phyloP scores from a whole-genome alignment of 2,329 filamentous ascomycete genomes.

The Neonectria neomacrospora region DNA sequence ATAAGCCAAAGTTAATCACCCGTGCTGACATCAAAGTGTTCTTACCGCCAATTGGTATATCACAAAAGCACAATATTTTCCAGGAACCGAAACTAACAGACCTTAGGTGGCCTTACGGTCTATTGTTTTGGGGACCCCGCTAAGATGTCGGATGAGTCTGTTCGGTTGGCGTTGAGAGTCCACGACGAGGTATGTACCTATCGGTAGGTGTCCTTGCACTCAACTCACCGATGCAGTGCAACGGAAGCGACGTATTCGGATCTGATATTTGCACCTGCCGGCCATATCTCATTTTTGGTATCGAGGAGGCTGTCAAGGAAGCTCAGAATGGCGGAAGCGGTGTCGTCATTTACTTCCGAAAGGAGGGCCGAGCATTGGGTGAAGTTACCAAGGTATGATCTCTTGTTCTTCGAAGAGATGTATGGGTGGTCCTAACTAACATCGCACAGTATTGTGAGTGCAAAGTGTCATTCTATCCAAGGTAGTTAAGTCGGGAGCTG shows the following conservation, averaged over 20 bases:
- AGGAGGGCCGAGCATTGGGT: conserved; percentile 92
- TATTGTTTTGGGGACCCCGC: conserved; percentile 97
- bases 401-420: neutral
- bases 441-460: conserved; percentile 38
- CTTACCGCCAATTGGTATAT: conserved; percentile 85
- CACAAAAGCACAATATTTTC: neutral
- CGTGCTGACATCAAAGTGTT: conserved; percentile 95
- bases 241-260: conserved; percentile 96
- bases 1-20: conserved; percentile 76
- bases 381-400: conserved; percentile 89
- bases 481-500: conserved; percentile 25
- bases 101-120: conserved; percentile 82
- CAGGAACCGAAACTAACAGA: conserved; percentile 23
- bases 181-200: conserved; percentile 68
- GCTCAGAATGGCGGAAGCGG: conserved; percentile 93
- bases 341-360: conserved; percentile 98
- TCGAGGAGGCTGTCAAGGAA: conserved; percentile 97
- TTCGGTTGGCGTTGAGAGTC: conserved; percentile 83
- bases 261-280: conserved; percentile 98
- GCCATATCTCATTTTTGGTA: conserved; percentile 95
- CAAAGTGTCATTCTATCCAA: conserved; percentile 9
- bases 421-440: conserved; percentile 38
- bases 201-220: neutral
- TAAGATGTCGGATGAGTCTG: conserved; percentile 89
- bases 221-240: conserved; percentile 67